Evolutionary conservation across 371 early-diverging fungal genomes (phyloP).

Genomic region (Chytridium lagenaria): DNA sequence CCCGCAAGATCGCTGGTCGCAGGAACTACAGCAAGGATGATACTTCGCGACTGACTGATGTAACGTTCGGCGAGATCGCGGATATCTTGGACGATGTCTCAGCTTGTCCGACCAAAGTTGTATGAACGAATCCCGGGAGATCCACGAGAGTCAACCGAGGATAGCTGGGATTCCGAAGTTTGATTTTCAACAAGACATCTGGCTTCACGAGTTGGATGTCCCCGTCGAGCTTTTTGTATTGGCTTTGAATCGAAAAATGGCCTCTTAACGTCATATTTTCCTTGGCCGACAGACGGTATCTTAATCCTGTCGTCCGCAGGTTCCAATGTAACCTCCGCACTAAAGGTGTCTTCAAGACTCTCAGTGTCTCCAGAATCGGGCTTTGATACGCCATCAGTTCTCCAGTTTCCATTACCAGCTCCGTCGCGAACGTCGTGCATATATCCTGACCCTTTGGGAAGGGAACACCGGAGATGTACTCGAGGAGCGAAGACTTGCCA

Average conservation of each 20-base stretch:
- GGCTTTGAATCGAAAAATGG: too few relatives aligned
- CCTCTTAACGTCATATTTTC: too few relatives aligned
- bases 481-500: conserved; percentile 21
- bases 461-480: conserved; percentile 27
- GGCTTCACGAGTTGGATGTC: conserved; percentile 3
- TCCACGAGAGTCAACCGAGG: conserved; percentile 39
- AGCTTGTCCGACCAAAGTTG: conserved; percentile 26
- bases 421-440: conserved; percentile 28
- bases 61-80: conserved; percentile 29
- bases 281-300: too few relatives aligned
- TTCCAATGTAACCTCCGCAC: too few relatives aligned
- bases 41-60: conserved; percentile 20
- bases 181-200: conserved; percentile 27
- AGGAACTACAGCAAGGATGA: conserved; percentile 41
- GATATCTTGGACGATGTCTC: conserved; percentile 25
- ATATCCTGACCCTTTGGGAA: conserved; percentile 26
- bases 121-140: conserved; percentile 46
- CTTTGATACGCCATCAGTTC: too few relatives aligned
- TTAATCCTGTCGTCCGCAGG: too few relatives aligned
- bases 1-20: conserved; percentile 39
- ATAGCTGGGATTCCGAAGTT: conserved; percentile 17
- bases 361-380: background rate
- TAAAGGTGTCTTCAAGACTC: background rate
- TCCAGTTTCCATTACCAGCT: background rate
- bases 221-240: background rate